Evolutionary conservation across 2,329 filamentous ascomycete species (phyloP).

Genomic region (Curvularia sp.): DNA sequence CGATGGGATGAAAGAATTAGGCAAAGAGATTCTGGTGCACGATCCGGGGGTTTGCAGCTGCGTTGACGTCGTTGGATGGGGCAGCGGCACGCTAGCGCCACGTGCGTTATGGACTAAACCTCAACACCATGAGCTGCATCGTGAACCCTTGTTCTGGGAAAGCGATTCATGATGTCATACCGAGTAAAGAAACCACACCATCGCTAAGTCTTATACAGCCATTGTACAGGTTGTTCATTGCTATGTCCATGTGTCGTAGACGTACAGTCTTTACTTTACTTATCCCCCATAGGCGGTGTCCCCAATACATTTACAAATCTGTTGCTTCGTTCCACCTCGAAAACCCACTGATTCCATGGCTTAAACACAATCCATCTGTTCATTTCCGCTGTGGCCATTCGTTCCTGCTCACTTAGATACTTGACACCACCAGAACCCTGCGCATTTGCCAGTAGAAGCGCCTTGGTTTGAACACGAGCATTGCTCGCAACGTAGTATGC

Average conservation of each 20-base stretch:
- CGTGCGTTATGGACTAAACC: constrained; percentile 17
- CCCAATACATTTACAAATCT: constrained; percentile 47
- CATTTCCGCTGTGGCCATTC: constrained; percentile 44
- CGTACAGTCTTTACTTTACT: neutral
- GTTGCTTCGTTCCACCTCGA: constrained; percentile 43
- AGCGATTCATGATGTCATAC: neutral
- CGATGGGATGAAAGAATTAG: constrained; percentile 3
- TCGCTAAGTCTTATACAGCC: too few relatives aligned
- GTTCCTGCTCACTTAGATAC: constrained; percentile 45
- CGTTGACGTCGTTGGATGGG: constrained; percentile 25
- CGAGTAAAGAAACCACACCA: neutral
- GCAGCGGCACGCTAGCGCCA: constrained; percentile 25
- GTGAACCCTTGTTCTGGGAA: neutral
- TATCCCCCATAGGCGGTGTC: constrained; percentile 14
- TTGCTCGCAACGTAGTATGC: constrained; percentile 48
- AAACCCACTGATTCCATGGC: constrained; percentile 52
- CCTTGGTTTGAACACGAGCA: constrained; percentile 50
- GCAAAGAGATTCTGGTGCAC: neutral
- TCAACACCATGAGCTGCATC: constrained; percentile 9
- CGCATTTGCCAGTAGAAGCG: constrained; percentile 30
- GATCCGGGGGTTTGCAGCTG: constrained; percentile 3
- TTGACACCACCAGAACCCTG: constrained; percentile 31
- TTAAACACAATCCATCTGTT: constrained; percentile 42
- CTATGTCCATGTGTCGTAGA: neutral
- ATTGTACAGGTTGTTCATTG: too few relatives aligned